Evolutionary conservation across 1,284 basidiomycete genomes (phyloP).

Genomic region (Meripilus lineatus): DNA sequence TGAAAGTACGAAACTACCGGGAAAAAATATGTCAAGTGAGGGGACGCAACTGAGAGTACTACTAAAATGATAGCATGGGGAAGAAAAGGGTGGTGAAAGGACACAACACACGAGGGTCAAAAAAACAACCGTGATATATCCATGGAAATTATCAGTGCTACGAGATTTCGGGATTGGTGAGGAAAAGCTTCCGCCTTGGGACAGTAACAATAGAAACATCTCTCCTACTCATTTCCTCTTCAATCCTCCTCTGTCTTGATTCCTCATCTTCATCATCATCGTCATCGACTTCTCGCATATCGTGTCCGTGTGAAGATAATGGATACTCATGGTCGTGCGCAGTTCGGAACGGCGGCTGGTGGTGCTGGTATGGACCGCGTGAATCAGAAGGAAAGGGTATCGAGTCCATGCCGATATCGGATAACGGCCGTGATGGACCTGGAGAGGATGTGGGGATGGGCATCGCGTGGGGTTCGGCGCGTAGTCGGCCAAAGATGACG

Average conservation of each 20-base stretch:
- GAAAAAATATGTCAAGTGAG: neutral
- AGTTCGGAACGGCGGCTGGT: conserved; percentile 53
- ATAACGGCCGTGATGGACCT: conserved; percentile 31
- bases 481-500: conserved; percentile 42
- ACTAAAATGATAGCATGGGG: conserved; percentile 8
- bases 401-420: conserved; percentile 37
- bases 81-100: conserved; percentile 2
- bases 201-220: conserved; percentile 79
- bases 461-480: conserved; percentile 23
- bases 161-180: conserved; percentile 64
- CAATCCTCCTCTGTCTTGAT: conserved; percentile 63
- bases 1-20: conserved; percentile 9
- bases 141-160: too few relatives aligned
- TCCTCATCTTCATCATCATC: conserved; percentile 69
- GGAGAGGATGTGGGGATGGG: conserved; percentile 24
- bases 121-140: conserved; percentile 1
- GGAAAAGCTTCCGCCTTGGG: conserved; percentile 66
- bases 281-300: conserved; percentile 44
- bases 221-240: conserved; percentile 72
- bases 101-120: conserved; percentile 9
- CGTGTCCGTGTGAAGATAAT: conserved; percentile 25
- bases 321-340: conserved; percentile 38
- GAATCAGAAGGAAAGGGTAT: conserved; percentile 41
- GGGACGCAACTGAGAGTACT: too few relatives aligned
- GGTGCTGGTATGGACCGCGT: conserved; percentile 56